Conservation (phyloP, 441 rosid genomes). For the Arabidopsis lyrata region DNA sequence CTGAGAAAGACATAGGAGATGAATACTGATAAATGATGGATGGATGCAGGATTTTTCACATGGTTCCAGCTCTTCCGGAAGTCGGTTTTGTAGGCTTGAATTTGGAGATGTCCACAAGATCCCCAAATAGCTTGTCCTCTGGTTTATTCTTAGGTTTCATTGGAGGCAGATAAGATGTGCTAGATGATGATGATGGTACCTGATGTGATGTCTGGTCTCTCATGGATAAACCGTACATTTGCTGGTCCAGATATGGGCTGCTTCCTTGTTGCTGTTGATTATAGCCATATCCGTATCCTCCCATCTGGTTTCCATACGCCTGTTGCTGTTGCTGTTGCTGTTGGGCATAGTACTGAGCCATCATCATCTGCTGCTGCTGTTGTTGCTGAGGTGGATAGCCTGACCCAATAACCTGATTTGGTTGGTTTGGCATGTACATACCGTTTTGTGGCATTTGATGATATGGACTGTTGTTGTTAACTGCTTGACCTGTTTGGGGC, state of each 20-base stretch:
- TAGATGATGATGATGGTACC: constrained; percentile 52
- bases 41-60: constrained; percentile 54
- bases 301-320: constrained; percentile 45
- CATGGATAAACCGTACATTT: constrained; percentile 77
- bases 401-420: constrained; percentile 34
- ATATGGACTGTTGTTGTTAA: constrained; percentile 50
- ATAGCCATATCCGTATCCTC: constrained; percentile 56
- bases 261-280: constrained; percentile 78
- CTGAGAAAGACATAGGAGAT: constrained; percentile 25
- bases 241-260: constrained; percentile 71
- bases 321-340: constrained; percentile 69
- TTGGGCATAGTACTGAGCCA: constrained; percentile 79
- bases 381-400: constrained; percentile 60
- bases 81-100: constrained; percentile 72
- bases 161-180: constrained; percentile 67
- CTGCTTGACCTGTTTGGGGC: constrained; percentile 59
- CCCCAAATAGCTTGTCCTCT: constrained; percentile 96
- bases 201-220: constrained; percentile 72
- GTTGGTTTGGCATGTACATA: constrained; percentile 63
- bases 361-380: constrained; percentile 68
- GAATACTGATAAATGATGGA: constrained; percentile 29
- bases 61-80: constrained; percentile 81
- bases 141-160: constrained; percentile 77
- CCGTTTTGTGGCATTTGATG: constrained; percentile 61
- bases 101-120: constrained; percentile 92